phyloP scores from a whole-genome alignment of 805 yeast species.

The Kazachstania bromeliacearum region DNA sequence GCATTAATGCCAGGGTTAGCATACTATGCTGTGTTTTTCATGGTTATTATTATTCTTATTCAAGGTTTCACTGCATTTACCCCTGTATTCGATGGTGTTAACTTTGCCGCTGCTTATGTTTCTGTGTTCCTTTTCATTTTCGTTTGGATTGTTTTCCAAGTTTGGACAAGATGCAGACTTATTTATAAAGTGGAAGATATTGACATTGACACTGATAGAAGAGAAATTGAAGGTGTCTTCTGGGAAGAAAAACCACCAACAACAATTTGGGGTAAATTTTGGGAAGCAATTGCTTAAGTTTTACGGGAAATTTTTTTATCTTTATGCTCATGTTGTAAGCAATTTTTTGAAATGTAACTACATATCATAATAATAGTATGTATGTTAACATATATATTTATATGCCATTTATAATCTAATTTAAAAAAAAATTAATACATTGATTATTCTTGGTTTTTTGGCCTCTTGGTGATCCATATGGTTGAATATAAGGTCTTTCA shows the following conservation, averaged over 20 bases:
- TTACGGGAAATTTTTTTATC: too few relatives aligned
- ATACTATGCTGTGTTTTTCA: slow-evolving; percentile 45
- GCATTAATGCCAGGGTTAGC: slow-evolving; percentile 53
- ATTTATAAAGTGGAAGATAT: slow-evolving; percentile 26
- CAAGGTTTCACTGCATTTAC: slow-evolving; percentile 63
- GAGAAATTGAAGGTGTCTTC: slow-evolving; percentile 48
- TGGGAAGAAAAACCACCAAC: slow-evolving; percentile 47
- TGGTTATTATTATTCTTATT: slow-evolving; percentile 47
- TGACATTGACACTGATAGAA: slow-evolving; percentile 47
- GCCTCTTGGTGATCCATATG: too few relatives aligned
- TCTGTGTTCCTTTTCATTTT: slow-evolving; percentile 46
- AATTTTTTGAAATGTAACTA: too few relatives aligned
- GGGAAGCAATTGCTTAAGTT: slow-evolving; percentile 36
- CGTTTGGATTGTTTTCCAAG: slow-evolving; percentile 49
- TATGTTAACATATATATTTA: too few relatives aligned
- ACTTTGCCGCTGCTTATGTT: slow-evolving; percentile 61
- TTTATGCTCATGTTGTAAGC: too few relatives aligned
- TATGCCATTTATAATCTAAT: too few relatives aligned
- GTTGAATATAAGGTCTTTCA: too few relatives aligned
- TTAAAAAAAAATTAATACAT: too few relatives aligned
- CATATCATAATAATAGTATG: too few relatives aligned
- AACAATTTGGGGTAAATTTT: slow-evolving; percentile 46
- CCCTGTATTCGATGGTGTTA: slow-evolving; percentile 36
- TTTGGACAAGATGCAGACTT: slow-evolving; percentile 38
- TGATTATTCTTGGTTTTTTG: too few relatives aligned